Conservation (phyloP, 1,284 basidiomycete species). For the Ustilago lituana region DNA sequence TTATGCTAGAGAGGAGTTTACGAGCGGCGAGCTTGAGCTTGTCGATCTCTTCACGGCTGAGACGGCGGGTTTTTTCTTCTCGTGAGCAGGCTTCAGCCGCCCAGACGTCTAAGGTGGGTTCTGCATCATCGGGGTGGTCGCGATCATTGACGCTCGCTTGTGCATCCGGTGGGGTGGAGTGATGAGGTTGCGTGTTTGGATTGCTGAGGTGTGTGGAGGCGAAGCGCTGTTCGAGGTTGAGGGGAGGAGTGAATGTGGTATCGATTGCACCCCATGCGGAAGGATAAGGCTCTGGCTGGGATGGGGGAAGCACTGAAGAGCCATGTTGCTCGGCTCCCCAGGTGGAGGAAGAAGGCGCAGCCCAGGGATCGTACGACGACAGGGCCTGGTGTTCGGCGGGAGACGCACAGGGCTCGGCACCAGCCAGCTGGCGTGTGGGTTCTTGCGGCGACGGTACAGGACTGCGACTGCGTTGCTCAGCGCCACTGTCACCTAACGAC, state of each 20-base stretch:
- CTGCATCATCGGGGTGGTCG: neutral
- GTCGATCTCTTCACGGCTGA: constrained; percentile 42
- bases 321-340: constrained; percentile 7
- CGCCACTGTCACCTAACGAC: neutral
- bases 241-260: neutral
- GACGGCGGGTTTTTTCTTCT: constrained; percentile 21
- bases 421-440: neutral
- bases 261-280: constrained; percentile 13
- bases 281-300: constrained; percentile 1
- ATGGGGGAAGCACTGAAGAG: neutral
- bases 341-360: constrained; percentile 7
- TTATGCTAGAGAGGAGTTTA: constrained; percentile 27
- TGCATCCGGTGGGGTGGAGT: neutral
- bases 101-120: constrained; percentile 25
- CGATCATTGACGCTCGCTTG: neutral
- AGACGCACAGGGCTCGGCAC: neutral
- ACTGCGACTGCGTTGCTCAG: neutral
- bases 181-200: neutral
- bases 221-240: constrained; percentile 2
- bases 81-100: constrained; percentile 29
- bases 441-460: neutral
- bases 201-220: constrained; percentile 3
- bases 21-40: constrained; percentile 37
- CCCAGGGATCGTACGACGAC: constrained; percentile 32
- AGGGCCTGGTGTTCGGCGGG: constrained; percentile 7